phyloP scores from a whole-genome alignment of 768 basidiomycete species.

The Dentipellis sp. region DNA sequence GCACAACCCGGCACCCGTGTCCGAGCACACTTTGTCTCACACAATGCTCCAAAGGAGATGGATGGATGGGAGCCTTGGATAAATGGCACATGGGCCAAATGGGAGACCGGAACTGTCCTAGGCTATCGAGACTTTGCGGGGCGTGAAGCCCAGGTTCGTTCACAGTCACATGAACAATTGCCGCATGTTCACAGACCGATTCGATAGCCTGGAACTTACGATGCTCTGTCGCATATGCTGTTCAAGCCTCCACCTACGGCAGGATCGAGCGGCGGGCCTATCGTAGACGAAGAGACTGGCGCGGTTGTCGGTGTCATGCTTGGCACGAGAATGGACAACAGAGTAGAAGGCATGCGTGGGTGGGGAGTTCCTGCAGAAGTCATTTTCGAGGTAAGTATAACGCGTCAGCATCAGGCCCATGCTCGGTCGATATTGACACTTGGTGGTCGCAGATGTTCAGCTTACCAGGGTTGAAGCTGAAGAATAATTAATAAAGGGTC shows the following conservation, averaged over 20 bases:
- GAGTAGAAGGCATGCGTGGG: slow-evolving; percentile 43
- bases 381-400: slow-evolving; percentile 45
- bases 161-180: neutral
- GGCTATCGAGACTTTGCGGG: slow-evolving; percentile 57
- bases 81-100: slow-evolving; percentile 44
- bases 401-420: too few species aligned
- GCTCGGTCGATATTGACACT: too few species aligned
- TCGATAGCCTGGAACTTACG: slow-evolving; percentile 57
- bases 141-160: slow-evolving; percentile 41
- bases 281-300: slow-evolving; percentile 51
- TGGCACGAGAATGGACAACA: slow-evolving; percentile 49
- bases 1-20: slow-evolving; percentile 34
- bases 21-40: slow-evolving; percentile 46
- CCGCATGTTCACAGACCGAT: neutral
- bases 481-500: neutral
- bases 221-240: slow-evolving; percentile 47
- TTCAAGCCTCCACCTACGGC: slow-evolving; percentile 46
- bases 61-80: slow-evolving; percentile 42
- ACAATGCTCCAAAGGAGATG: slow-evolving; percentile 24
- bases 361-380: slow-evolving; percentile 58
- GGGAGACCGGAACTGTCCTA: slow-evolving; percentile 39
- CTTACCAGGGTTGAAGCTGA: slow-evolving; percentile 34
- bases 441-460: slow-evolving; percentile 37
- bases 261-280: slow-evolving; percentile 65
- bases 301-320: slow-evolving; percentile 58